Conservation (phyloP, 192 early-diverging fungal species). For the Dispira simplex region DNA sequence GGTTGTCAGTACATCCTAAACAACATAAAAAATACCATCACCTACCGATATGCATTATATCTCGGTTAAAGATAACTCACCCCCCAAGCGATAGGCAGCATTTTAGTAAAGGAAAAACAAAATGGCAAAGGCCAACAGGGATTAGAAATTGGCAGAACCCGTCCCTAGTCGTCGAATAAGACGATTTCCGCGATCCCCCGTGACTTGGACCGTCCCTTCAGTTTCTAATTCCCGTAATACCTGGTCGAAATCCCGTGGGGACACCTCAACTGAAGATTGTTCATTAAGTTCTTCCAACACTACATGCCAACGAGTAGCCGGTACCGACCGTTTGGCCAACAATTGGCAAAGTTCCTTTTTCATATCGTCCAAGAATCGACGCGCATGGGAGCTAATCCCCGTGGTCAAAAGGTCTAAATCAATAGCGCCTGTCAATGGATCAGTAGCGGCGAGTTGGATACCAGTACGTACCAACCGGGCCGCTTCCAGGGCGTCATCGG, state of each 20-base stretch:
- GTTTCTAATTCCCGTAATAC: conserved; percentile 34
- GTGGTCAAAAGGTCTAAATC: conserved; percentile 88
- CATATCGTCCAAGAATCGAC: conserved; percentile 41
- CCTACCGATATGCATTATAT: too few species aligned
- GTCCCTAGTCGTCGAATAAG: conserved; percentile 15
- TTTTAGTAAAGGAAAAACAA: too few species aligned
- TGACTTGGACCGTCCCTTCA: conserved; percentile 25
- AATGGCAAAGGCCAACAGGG: too few species aligned
- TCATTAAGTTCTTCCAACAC: conserved; percentile 24
- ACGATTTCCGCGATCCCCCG: conserved; percentile 23
- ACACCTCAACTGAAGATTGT: conserved; percentile 28
- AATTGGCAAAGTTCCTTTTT: conserved; percentile 30
- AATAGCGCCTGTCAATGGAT: conserved; percentile 84
- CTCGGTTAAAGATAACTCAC: too few species aligned
- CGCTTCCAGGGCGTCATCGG: conserved; percentile 77
- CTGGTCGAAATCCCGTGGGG: conserved; percentile 35
- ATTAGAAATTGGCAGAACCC: too few species aligned
- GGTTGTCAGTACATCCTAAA: too few species aligned
- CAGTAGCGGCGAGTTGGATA: conserved; percentile 79
- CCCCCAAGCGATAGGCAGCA: too few species aligned
- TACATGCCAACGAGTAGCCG: conserved; percentile 11
- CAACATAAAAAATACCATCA: too few species aligned
- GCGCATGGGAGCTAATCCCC: conserved; percentile 66
- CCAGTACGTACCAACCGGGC: conserved; percentile 74
- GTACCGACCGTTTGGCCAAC: conserved; percentile 16